Conservation (phyloP, 257 asterid species). For the Salvia rosmarinus region DNA sequence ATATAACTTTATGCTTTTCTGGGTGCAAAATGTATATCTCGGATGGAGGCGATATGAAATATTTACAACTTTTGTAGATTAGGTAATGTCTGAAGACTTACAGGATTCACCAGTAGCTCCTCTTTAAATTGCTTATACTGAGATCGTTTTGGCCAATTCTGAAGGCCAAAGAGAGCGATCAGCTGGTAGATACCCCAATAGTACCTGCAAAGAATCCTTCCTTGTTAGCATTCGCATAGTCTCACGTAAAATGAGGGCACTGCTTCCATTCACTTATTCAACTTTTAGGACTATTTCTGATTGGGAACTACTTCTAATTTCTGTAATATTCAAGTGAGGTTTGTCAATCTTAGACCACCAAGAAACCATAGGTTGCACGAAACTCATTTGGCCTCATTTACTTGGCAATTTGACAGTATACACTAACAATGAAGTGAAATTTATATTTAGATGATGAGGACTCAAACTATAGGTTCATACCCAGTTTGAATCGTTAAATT, state of each 20-base stretch:
- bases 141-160: slow-evolving; percentile 81
- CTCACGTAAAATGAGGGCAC: slow-evolving; percentile 15
- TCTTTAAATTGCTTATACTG: slow-evolving; percentile 86
- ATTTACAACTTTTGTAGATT: neutral
- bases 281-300: slow-evolving; percentile 13
- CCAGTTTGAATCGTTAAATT: neutral
- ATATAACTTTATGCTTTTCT: slow-evolving; percentile 1
- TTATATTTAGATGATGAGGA: neutral
- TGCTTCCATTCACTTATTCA: slow-evolving; percentile 21
- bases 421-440: neutral
- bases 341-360: neutral
- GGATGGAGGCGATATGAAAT: slow-evolving; percentile 8
- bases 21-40: slow-evolving; percentile 9
- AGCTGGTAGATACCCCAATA: slow-evolving; percentile 81
- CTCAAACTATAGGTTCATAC: neutral
- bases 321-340: neutral
- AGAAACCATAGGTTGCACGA: neutral
- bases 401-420: neutral
- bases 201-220: slow-evolving; percentile 56
- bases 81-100: slow-evolving; percentile 48
- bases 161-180: slow-evolving; percentile 85
- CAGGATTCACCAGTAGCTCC: slow-evolving; percentile 94
- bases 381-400: neutral
- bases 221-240: slow-evolving; percentile 5
- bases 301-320: slow-evolving; percentile 15